Conservation (phyloP, 2,329 filamentous ascomycete genomes). For the Aspergillus sp. region DNA sequence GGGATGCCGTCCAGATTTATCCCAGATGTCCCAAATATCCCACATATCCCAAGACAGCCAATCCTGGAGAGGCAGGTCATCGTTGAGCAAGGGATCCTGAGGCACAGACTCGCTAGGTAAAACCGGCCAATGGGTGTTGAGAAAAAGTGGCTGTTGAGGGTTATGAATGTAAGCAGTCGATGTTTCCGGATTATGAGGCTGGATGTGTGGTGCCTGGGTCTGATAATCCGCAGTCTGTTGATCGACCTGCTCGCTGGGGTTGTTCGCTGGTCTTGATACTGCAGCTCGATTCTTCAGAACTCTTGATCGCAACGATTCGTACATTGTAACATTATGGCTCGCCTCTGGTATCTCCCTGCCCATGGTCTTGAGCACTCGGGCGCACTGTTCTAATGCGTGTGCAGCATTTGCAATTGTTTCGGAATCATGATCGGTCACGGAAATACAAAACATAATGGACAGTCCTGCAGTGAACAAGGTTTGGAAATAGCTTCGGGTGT, state of each 20-base stretch:
- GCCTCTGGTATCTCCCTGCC: constrained; percentile 18
- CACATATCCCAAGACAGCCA: constrained; percentile 11
- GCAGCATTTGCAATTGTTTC: constrained; percentile 7
- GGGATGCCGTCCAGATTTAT: constrained; percentile 11
- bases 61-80: no score
- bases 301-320: constrained; percentile 17
- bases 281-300: neutral
- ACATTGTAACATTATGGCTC: constrained; percentile 20
- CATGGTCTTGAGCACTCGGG: constrained; percentile 15
- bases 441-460: constrained; percentile 33
- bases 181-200: no score
- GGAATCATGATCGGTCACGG: constrained; percentile 12
- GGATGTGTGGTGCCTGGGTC: no score
- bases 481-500: constrained; percentile 51
- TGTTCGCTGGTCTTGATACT: no score
- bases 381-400: constrained; percentile 13
- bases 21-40: no score
- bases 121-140: no score
- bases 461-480: constrained; percentile 49
- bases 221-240: no score
- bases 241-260: no score
- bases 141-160: no score
- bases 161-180: no score
- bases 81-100: no score
- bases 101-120: no score